Evolutionary conservation across 768 basidiomycete genomes (phyloP).

Genomic region (Agrocybe chaxingu): DNA sequence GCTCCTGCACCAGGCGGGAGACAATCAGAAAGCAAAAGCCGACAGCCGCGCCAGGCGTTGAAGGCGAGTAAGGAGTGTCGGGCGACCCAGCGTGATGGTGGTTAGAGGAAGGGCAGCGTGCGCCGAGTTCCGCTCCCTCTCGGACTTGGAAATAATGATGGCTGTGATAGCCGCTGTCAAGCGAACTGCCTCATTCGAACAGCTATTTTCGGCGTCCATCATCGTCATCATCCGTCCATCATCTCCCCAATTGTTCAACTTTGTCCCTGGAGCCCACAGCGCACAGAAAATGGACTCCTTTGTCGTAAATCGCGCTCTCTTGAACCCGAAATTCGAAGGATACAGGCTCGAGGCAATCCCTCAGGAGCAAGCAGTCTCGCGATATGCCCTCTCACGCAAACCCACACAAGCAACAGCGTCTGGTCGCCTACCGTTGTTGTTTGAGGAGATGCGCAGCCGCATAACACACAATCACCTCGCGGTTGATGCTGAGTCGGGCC

Average conservation of each 20-base stretch:
- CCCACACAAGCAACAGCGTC: constrained; percentile 62
- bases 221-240: background rate
- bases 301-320: constrained; percentile 45
- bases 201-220: background rate
- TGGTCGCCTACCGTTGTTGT: constrained; percentile 59
- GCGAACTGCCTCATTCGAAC: background rate
- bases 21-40: constrained; percentile 10
- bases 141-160: too few species aligned
- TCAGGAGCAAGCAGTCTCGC: constrained; percentile 52
- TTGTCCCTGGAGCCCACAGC: too few species aligned
- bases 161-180: too few species aligned
- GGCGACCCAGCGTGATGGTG: constrained; percentile 7
- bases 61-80: constrained; percentile 13
- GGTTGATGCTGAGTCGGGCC: constrained; percentile 39
- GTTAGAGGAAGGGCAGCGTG: too few species aligned
- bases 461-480: constrained; percentile 83
- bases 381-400: constrained; percentile 50
- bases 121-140: too few species aligned
- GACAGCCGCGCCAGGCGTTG: constrained; percentile 19
- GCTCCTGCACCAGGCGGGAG: constrained; percentile 19
- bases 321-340: constrained; percentile 84
- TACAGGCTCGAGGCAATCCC: constrained; percentile 68
- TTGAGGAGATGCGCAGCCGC: constrained; percentile 80
- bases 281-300: constrained; percentile 31
- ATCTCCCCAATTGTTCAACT: background rate